Percentiles rank a stretch among this genome's conserved stretches.
phyloP scores from a whole-genome alignment of 2,329 filamentous ascomycete species.

The Aspergillus thermomutatus region DNA sequence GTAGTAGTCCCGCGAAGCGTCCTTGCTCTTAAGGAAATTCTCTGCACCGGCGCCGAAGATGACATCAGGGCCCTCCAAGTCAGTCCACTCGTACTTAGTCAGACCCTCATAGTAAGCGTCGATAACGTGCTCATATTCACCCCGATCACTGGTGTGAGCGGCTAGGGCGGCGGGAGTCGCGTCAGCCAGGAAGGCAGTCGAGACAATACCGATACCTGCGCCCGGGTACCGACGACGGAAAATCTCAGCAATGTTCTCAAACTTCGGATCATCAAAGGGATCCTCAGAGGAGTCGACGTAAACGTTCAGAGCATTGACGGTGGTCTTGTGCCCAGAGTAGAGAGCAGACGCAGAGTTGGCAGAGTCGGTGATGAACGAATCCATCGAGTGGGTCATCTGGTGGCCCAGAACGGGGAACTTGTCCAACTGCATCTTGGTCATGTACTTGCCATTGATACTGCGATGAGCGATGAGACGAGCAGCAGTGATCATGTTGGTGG shows the following conservation, averaged over 20 bases:
- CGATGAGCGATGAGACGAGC: constrained; percentile 78
- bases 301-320: constrained; percentile 76
- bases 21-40: constrained; percentile 69
- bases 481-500: constrained; percentile 53
- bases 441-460: constrained; percentile 79
- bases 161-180: constrained; percentile 75
- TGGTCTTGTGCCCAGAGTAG: constrained; percentile 80
- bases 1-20: constrained; percentile 56
- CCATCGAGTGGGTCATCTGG: constrained; percentile 85
- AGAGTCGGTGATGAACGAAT: constrained; percentile 81
- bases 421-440: constrained; percentile 71
- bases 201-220: constrained; percentile 62
- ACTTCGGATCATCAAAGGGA: constrained; percentile 77
- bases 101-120: constrained; percentile 74
- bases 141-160: constrained; percentile 68
- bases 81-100: constrained; percentile 77
- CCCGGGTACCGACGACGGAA: constrained; percentile 65
- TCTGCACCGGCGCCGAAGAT: constrained; percentile 81
- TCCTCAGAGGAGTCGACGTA: constrained; percentile 74
- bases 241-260: constrained; percentile 73
- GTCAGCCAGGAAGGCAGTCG: constrained; percentile 71
- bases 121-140: constrained; percentile 67
- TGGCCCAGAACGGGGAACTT: constrained; percentile 82
- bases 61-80: constrained; percentile 71
- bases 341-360: constrained; percentile 81